Percentiles rank a stretch among this genome's conserved stretches.
Conservation (phyloP, 164 flowering plant genomes). For the Litsea cubeba region DNA sequence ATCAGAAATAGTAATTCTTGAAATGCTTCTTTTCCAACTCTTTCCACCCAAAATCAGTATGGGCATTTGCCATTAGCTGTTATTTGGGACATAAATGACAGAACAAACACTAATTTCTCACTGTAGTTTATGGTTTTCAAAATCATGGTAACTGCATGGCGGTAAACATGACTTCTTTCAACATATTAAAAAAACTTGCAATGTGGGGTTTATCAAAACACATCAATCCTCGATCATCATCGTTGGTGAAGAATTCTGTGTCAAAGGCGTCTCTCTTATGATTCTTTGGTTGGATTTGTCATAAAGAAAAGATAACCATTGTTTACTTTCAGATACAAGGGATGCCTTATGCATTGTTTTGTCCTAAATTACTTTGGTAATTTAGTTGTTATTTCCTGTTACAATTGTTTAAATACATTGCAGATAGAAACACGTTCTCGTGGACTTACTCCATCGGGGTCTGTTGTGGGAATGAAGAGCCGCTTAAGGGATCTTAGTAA, state of each 20-base stretch:
- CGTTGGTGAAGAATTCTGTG: neutral
- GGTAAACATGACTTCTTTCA: no score
- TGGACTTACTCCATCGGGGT: constrained; percentile 45
- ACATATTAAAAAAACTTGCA: no score
- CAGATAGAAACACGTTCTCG: constrained; percentile 74
- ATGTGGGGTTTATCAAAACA: neutral
- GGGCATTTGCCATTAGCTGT: no score
- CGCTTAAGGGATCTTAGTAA: constrained; percentile 74
- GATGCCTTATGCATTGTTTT: neutral
- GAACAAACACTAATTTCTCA: no score
- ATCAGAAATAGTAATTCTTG: no score
- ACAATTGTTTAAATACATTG: constrained; percentile 5
- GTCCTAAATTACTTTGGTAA: neutral
- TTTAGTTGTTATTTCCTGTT: neutral
- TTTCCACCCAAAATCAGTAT: no score
- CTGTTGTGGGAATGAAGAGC: constrained; percentile 39
- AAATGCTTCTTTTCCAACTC: no score
- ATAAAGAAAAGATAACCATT: neutral
- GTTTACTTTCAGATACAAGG: neutral
- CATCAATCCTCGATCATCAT: neutral
- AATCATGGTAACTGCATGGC: no score
- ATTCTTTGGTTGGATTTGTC: neutral
- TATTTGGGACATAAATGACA: no score
- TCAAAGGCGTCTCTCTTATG: neutral
- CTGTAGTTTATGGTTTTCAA: no score